Base-by-base conservation (phyloP, 805 yeast genomes). In the Wickerhamiella kurtzmanii region DNA sequence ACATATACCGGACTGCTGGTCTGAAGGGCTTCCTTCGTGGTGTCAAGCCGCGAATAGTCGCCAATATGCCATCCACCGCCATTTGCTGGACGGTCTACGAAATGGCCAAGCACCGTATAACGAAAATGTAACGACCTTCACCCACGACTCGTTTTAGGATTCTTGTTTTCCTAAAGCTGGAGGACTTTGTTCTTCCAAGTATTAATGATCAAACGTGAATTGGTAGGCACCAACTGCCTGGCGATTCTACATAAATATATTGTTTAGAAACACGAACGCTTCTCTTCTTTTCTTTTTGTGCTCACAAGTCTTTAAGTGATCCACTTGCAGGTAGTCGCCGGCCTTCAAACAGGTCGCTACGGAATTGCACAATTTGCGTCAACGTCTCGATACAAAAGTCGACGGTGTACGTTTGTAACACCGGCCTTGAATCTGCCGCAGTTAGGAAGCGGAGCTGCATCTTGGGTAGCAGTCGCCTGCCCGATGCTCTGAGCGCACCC, bases 41-140 rank as follows among this genome's bases (percentile, higher is more conserved):
- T 17, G 70, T 86, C 58, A 78, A 80, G 59, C 96, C 98, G 41
- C 77, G 98, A 64, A 79, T 92, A 47, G 79, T 89, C 28, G 82
- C 92, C 54, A 87, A 87, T 64, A 87, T 89, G 62, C 98, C 98
- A 19, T 79, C 94, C 41, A 89, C 97, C 6, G 97, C 97, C 18
- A 87, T 89, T 51, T 80, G 94, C 53, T 89, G 97, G 97, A 89
- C 97, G 1, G 85, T 95, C 22, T 89, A 89, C 64, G 98, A 89
- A 64, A 84, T 88, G 89, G 96, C 96, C 40, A 89, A 89, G 66
- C 80, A 76, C 54, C 71, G 80, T 53, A 64, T 80, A 25, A 41
- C 21, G 35, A 19, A 13, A 19, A 25, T 25, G 32, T 17, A 36
- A n/a, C 19, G 16, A n/a, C 22, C 19, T 6, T 6, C n/a, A 9